phyloP scores from a whole-genome alignment of 352 stramenopile species.

The Elongisporangium undulatum region DNA sequence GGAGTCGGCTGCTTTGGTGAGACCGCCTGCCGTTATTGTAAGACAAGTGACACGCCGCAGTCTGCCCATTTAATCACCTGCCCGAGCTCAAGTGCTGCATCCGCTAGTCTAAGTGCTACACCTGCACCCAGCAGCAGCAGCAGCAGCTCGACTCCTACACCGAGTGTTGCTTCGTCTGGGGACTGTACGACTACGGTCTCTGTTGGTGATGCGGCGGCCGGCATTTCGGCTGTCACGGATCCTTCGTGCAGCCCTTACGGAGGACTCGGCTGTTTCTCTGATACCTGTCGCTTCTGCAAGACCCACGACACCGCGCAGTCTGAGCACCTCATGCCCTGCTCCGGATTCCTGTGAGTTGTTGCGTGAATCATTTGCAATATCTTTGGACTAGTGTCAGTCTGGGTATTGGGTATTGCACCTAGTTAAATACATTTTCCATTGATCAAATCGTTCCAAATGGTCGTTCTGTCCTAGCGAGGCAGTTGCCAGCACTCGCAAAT shows the following conservation, averaged over 20 bases:
- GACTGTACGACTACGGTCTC: conserved; percentile 1
- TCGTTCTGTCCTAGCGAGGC: no score
- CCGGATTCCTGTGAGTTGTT: no score
- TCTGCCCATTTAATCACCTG: conserved; percentile 18
- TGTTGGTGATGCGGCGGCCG: conserved; percentile 3
- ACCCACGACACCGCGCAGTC: conserved; percentile 4
- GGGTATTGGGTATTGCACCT: no score
- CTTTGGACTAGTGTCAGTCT: no score
- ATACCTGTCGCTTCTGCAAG: conserved; percentile 30
- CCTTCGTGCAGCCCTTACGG: conserved; percentile 16
- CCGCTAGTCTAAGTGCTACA: no score
- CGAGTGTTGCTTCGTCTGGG: no score
- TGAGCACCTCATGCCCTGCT: background rate
- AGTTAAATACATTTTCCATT: no score
- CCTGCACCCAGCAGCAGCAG: no score
- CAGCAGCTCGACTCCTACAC: no score
- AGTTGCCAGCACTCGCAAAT: no score
- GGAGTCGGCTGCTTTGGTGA: conserved; percentile 20
- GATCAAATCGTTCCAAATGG: no score
- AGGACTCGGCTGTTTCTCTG: conserved; percentile 34
- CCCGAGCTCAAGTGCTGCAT: conserved; percentile 7
- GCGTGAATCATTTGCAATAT: no score
- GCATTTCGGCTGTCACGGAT: conserved; percentile 26
- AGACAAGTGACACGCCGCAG: conserved; percentile 14
- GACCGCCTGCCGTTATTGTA: conserved; percentile 20